These are phyloP conservation scores for Venturiaceae sp. DNA, from an alignment of 2,329 filamentous ascomycete genomes.

Conservation along the genomic window DNA sequence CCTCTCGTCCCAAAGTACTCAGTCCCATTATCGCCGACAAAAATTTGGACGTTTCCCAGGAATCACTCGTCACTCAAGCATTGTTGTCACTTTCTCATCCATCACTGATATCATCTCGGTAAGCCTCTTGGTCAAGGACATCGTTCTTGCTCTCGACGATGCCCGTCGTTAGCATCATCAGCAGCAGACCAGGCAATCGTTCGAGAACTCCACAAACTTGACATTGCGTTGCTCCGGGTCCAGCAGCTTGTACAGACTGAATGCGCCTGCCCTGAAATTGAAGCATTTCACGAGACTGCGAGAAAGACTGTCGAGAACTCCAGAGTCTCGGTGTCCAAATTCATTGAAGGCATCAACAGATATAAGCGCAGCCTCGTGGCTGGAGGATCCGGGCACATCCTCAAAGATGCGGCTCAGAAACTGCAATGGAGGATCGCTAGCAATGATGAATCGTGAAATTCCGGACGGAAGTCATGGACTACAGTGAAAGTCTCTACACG, in stretches of 20 bases:
- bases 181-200: background rate
- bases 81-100: conserved; percentile 4
- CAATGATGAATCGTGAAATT: background rate
- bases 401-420: background rate
- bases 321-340: background rate
- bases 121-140: background rate
- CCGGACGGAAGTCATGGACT: background rate
- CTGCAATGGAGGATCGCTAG: background rate
- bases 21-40: too few relatives aligned
- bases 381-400: background rate
- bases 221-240: background rate
- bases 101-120: conserved; percentile 5
- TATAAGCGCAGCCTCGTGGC: background rate
- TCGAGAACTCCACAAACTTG: background rate
- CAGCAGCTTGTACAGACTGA: background rate
- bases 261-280: background rate
- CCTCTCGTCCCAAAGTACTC: too few relatives aligned
- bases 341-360: background rate
- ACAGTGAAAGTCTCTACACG: background rate
- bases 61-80: too few relatives aligned
- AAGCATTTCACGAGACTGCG: background rate
- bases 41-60: too few relatives aligned
- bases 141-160: background rate
- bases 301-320: too few relatives aligned
- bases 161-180: background rate